These are phyloP conservation scores for Oenanthe sinensis DNA, from an alignment of 129 eudicot genomes.

Conservation along the genomic window DNA sequence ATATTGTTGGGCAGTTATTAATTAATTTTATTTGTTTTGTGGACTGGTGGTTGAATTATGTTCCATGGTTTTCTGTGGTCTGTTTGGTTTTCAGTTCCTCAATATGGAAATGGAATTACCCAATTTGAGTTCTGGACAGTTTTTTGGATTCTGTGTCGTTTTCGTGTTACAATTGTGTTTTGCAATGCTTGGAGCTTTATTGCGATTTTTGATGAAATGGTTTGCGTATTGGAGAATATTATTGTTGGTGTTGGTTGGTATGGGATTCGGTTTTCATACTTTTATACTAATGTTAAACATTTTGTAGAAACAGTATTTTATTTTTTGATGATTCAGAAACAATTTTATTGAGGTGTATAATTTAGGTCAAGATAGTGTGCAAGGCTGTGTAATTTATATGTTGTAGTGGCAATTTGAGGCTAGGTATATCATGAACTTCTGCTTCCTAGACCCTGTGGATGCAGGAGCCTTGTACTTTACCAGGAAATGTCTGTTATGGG, in stretches of 20 bases:
- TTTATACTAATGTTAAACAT: background rate
- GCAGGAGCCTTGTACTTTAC: background rate
- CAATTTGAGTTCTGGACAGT: slow-evolving; percentile 10
- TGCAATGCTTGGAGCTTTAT: background rate
- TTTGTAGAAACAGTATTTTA: background rate
- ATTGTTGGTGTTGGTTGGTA: background rate
- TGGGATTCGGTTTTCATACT: background rate
- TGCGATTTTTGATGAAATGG: slow-evolving; percentile 6
- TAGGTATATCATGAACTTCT: background rate
- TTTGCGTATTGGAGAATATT: slow-evolving; percentile 8
- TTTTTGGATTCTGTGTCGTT: slow-evolving; percentile 4
- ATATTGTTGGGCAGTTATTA: slow-evolving; percentile 6
- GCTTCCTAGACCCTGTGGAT: background rate
- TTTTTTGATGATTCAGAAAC: background rate
- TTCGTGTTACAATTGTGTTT: background rate
- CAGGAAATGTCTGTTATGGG: too few species aligned
- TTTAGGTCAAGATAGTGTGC: background rate
- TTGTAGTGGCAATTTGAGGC: background rate
- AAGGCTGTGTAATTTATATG: background rate
- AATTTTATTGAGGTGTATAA: background rate
- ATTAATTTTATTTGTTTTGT: slow-evolving; percentile 4
- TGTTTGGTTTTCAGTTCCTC: slow-evolving; percentile 3
- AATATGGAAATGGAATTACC: slow-evolving; percentile 15
- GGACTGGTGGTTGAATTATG: slow-evolving; percentile 19
- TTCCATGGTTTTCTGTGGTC: slow-evolving; percentile 15